phyloP scores from a whole-genome alignment of 75 land plant genomes.

The Selaginella moellendorffii region DNA sequence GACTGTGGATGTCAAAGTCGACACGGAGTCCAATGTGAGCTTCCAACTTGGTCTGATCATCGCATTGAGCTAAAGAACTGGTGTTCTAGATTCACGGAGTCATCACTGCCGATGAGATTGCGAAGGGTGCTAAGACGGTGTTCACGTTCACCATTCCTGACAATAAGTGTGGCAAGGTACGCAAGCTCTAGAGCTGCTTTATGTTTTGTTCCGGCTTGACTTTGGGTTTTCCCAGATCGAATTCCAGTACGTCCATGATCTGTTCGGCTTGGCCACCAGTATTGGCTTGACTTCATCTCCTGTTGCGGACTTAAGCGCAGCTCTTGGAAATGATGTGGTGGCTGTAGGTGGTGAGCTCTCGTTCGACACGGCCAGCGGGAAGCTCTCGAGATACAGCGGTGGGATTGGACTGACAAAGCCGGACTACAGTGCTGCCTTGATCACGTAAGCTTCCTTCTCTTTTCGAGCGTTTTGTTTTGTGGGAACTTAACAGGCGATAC shows the following conservation, averaged over 20 bases:
- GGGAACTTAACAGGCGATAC: not conserved
- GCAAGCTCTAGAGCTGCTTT: conserved; percentile 1
- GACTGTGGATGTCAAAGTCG: conserved; percentile 67
- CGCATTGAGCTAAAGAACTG: too few relatives aligned
- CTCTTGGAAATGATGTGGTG: conserved; percentile 49
- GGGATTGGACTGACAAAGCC: conserved; percentile 73
- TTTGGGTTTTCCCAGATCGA: conserved; percentile 44
- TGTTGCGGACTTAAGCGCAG: conserved; percentile 39
- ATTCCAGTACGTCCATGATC: conserved; percentile 69
- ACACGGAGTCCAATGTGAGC: conserved; percentile 78
- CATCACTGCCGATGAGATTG: conserved; percentile 34
- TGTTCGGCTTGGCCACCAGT: conserved; percentile 38
- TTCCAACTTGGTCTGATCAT: not conserved
- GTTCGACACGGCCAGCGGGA: conserved; percentile 54
- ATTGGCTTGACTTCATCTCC: conserved; percentile 51
- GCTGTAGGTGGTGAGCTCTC: conserved; percentile 72
- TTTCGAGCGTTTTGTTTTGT: not conserved
- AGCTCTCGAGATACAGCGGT: conserved; percentile 57
- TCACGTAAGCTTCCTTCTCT: conserved; percentile 40
- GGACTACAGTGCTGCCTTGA: conserved; percentile 51
- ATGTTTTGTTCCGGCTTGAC: not conserved
- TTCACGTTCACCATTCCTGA: conserved; percentile 63
- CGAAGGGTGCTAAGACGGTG: conserved; percentile 33
- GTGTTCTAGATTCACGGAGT: conserved; percentile 43
- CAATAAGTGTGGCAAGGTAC: conserved; percentile 73